These are phyloP conservation scores for Leccinum griseonigrum DNA, from an alignment of 1,284 basidiomycete genomes.

Conservation along the genomic window DNA sequence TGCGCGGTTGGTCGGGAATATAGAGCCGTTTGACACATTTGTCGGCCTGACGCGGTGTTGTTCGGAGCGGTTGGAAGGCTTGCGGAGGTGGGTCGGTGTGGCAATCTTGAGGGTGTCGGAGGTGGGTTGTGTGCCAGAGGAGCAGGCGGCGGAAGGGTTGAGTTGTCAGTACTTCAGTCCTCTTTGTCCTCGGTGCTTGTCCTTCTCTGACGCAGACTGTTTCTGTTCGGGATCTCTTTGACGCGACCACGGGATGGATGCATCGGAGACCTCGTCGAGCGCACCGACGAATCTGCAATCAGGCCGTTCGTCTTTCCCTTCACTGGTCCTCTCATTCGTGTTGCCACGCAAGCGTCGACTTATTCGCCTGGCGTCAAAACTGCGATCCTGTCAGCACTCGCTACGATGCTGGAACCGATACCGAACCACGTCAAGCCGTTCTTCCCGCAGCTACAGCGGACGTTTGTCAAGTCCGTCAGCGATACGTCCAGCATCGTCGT, in stretches of 20 bases:
- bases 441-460: conserved; percentile 97
- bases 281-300: neutral
- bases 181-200: neutral
- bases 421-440: conserved; percentile 94
- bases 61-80: conserved; percentile 68
- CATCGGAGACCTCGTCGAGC: neutral
- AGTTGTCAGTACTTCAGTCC: conserved; percentile 46
- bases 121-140: conserved; percentile 67
- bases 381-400: conserved; percentile 18
- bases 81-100: conserved; percentile 73
- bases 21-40: conserved; percentile 67
- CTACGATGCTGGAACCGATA: conserved; percentile 79
- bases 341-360: neutral
- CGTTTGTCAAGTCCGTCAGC: conserved; percentile 91
- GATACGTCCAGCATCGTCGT: conserved; percentile 82
- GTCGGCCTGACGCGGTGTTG: conserved; percentile 63
- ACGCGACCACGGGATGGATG: neutral
- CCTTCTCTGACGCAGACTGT: neutral
- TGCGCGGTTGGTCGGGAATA: conserved; percentile 55
- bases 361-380: neutral
- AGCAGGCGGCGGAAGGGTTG: conserved; percentile 70
- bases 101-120: conserved; percentile 76
- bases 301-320: neutral
- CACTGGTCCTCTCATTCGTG: neutral
- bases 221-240: neutral